Evolutionary conservation across 345 rosid genomes (phyloP).

Genomic region (Trapa bicornis): DNA sequence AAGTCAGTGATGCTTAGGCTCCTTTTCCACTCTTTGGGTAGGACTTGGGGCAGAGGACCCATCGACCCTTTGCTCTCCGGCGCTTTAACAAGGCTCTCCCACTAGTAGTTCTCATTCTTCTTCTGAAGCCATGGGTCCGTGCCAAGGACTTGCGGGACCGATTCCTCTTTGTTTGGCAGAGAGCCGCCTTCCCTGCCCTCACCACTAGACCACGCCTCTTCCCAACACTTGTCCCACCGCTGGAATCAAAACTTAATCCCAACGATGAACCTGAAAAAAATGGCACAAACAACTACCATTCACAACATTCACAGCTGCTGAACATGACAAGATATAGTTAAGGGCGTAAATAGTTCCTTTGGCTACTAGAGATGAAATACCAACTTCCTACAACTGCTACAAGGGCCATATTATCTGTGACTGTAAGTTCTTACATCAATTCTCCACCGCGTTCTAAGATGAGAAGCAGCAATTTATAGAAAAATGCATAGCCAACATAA

Average conservation of each 20-base stretch:
- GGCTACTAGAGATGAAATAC: too few relatives aligned
- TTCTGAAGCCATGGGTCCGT: conserved; percentile 84
- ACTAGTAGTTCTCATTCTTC: conserved; percentile 75
- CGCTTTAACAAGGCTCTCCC: conserved; percentile 82
- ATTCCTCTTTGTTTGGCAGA: conserved; percentile 82
- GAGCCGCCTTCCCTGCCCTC: conserved; percentile 79
- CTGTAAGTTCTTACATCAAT: not conserved
- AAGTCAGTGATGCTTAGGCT: not conserved
- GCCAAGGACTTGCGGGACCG: conserved; percentile 90
- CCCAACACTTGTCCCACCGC: conserved; percentile 19
- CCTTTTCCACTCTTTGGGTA: conserved; percentile 63
- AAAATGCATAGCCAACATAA: too few relatives aligned
- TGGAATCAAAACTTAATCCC: conserved; percentile 37
- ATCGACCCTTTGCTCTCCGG: conserved; percentile 80
- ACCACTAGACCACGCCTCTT: conserved; percentile 56
- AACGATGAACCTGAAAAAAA: conserved; percentile 48
- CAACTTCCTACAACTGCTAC: not conserved
- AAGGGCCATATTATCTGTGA: not conserved
- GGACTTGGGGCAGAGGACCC: conserved; percentile 87
- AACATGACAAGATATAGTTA: not conserved
- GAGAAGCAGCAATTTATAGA: too few relatives aligned
- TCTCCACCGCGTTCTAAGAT: too few relatives aligned
- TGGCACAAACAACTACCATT: not conserved
- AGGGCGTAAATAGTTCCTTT: too few relatives aligned
- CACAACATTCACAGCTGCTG: not conserved